Base-by-base conservation (phyloP, 805 yeast genomes). In the Debaryomyces castellii region DNA sequence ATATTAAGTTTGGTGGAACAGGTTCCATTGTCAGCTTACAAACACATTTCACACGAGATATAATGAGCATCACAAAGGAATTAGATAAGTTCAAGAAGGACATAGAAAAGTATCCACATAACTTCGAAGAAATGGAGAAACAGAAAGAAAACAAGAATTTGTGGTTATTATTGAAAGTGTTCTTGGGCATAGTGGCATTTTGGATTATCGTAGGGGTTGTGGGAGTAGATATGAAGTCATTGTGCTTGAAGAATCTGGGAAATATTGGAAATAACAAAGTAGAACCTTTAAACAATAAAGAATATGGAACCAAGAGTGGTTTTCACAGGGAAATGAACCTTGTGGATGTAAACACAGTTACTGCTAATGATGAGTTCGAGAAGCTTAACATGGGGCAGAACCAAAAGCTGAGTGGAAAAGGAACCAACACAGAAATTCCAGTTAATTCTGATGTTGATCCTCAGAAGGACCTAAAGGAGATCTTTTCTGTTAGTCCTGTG, bases 401-500 rank as follows among this genome's bases (percentile, higher is more conserved):
- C 4, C 7, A 30, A 30, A 30, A 20, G 5, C 22, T 20, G n/a
- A 18, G 20, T 18, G 4, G 24, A 21, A 35, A 35, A 35, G 24
- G 24, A 3, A n/a, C 24, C 6, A 35, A 20, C 5, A 17, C 27
- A 42, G 39, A 16, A 48, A 41, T 28, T 21, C 30, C 18, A 25
- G 8, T 8, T 22, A 43, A 6, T 10, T 37, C 40, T 21, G 40
- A 37, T n/a, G 40, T 37, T 22, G 53, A 54, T 32, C 51, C 64
- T 11, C 54, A 54, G 33, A 40, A 42, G 10, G 69, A 63, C 25
- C 61, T 66, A 44, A 57, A 60, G 33, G 70, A 66, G 38, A 68
- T 68, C 4, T 55, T 66, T n/a, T 58, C 65, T 6, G 51, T 68
- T 4, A 52, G 62, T 16, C 64, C 70, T 3, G 52, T 66, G 12